Percentiles rank a stretch among this genome's conserved stretches.
Evolutionary conservation across 164 flowering plant species (phyloP).

Genomic region (Annona squamosa): DNA sequence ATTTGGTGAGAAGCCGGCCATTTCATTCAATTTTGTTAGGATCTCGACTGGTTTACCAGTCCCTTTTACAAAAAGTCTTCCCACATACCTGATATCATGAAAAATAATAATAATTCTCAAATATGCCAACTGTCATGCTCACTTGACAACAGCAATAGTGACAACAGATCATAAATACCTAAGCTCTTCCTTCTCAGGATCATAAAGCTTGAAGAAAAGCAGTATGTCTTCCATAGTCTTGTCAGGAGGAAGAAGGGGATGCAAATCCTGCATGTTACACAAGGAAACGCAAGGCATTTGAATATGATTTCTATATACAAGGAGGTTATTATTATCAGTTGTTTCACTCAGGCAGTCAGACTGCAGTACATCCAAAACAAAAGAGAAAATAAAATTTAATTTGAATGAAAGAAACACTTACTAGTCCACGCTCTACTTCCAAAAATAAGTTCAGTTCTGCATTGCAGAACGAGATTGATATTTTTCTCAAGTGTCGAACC

Average conservation of each 20-base stretch:
- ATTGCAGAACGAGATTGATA: conserved; percentile 59
- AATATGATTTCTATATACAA: not conserved
- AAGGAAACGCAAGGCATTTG: not conserved
- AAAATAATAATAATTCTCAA: not conserved
- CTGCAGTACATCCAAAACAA: not conserved
- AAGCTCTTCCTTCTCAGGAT: conserved; percentile 77
- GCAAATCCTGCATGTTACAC: conserved; percentile 45
- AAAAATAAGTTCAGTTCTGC: conserved; percentile 75
- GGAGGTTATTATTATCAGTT: not conserved
- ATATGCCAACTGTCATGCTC: not conserved
- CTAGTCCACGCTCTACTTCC: conserved; percentile 78
- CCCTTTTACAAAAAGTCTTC: conserved; percentile 80
- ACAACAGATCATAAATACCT: conserved; percentile 31
- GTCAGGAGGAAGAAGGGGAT: conserved; percentile 63
- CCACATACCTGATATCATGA: conserved; percentile 63
- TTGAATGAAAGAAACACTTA: conserved; percentile 18
- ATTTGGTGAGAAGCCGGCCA: conserved; percentile 83
- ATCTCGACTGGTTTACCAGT: conserved; percentile 70
- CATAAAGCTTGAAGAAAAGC: conserved; percentile 91
- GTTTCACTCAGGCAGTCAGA: not conserved
- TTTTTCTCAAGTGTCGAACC: conserved; percentile 83
- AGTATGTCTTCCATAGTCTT: conserved; percentile 78
- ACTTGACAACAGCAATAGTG: not conserved
- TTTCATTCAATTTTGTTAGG: conserved; percentile 60
- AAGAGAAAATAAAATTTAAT: not conserved